A percentile compares a stretch with the other conserved stretches of the same genome.
These are phyloP conservation scores for Alternaria rosae DNA, from an alignment of 2,329 filamentous ascomycete species.

Conservation along the genomic window DNA sequence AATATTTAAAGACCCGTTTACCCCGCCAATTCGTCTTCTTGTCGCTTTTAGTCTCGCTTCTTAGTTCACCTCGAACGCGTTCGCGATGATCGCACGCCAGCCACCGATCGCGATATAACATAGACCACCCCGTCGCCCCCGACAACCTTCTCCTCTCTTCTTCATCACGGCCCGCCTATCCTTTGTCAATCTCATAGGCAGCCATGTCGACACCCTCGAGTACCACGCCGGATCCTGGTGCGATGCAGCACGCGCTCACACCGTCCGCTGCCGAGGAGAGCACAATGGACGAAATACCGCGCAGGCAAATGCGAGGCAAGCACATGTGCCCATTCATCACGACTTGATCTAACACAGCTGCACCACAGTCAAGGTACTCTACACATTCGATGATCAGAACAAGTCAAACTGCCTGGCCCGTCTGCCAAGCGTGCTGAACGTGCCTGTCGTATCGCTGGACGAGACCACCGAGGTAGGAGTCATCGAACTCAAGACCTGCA, in stretches of 20 bases:
- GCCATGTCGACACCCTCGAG: conserved; percentile 46
- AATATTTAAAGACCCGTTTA: conserved; percentile 6
- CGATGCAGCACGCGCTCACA: conserved; percentile 29
- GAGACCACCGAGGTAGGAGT: conserved; percentile 83
- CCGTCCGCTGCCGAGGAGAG: conserved; percentile 34
- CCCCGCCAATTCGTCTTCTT: conserved; percentile 18
- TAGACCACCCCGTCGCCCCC: conserved; percentile 36
- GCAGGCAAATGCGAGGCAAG: conserved; percentile 58
- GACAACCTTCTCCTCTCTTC: conserved; percentile 20
- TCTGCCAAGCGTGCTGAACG: conserved; percentile 77
- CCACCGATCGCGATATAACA: conserved; percentile 43
- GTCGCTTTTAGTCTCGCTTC: conserved; percentile 18
- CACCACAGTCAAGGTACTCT: conserved; percentile 86
- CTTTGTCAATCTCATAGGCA: conserved; percentile 24
- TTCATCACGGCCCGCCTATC: conserved; percentile 27
- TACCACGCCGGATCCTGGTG: conserved; percentile 29
- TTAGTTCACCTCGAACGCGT: conserved; percentile 39
- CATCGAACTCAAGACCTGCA: conserved; percentile 84
- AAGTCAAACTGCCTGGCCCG: conserved; percentile 90
- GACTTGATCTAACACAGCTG: conserved; percentile 25
- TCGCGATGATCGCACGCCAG: conserved; percentile 47
- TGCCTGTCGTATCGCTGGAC: conserved; percentile 83
- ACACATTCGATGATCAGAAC: conserved; percentile 90
- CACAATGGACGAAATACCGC: conserved; percentile 43
- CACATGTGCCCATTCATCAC: conserved; percentile 15